Evolutionary conservation across 129 eudicot genomes (phyloP).

Genomic region (Flaveria ramosissima): DNA sequence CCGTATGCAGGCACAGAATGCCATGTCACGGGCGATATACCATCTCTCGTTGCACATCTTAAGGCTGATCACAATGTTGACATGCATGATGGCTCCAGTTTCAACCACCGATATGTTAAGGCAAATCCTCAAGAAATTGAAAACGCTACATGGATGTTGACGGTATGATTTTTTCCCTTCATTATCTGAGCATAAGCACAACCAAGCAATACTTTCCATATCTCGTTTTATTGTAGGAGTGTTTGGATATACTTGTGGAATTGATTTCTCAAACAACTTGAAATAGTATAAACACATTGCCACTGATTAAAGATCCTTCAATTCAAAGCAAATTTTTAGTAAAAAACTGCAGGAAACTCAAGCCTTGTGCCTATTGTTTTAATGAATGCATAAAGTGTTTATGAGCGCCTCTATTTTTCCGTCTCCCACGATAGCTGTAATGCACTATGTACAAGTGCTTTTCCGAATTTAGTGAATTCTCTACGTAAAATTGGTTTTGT

Average conservation of each 20-base stretch:
- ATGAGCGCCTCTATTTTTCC: too few species aligned
- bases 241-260: too few species aligned
- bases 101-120: slow-evolving; percentile 64
- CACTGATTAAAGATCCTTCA: background rate
- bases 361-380: background rate
- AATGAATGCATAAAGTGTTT: too few species aligned
- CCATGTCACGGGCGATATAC: slow-evolving; percentile 51
- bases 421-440: background rate
- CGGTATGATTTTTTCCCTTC: slow-evolving; percentile 23
- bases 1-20: slow-evolving; percentile 73
- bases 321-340: background rate
- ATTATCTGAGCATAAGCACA: background rate
- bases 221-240: too few species aligned
- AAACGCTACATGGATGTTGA: slow-evolving; percentile 70
- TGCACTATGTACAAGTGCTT: background rate
- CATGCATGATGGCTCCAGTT: slow-evolving; percentile 58
- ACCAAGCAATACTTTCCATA: background rate
- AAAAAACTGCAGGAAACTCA: background rate
- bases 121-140: slow-evolving; percentile 64
- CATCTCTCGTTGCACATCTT: slow-evolving; percentile 53
- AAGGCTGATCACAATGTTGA: slow-evolving; percentile 56
- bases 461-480: too few species aligned
- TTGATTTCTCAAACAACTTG: background rate
- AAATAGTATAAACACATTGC: background rate
- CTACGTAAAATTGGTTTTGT: too few species aligned